These are phyloP conservation scores for Colletotrichum trifolii DNA, from an alignment of 2,329 filamentous ascomycete genomes.

Conservation along the genomic window DNA sequence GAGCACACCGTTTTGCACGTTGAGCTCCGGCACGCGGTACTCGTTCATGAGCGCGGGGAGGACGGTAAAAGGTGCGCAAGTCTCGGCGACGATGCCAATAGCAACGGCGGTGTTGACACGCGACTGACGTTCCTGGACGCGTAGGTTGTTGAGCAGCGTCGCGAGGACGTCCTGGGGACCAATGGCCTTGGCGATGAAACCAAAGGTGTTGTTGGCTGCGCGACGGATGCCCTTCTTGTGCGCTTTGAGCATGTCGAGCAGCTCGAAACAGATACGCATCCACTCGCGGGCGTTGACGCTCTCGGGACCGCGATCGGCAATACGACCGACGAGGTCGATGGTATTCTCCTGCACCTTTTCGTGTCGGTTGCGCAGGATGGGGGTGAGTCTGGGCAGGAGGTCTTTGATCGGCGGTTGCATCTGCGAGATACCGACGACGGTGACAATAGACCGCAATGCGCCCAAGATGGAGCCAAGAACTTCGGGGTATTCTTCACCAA, in stretches of 20 bases:
- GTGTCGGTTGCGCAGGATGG: conserved; percentile 97
- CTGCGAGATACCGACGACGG: conserved; percentile 95
- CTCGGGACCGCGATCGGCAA: conserved; percentile 95
- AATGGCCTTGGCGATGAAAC: conserved; percentile 99
- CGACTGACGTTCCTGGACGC: conserved; percentile 97
- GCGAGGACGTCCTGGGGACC: conserved; percentile 97
- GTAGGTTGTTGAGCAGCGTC: conserved; percentile 93
- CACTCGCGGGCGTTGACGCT: conserved; percentile 97
- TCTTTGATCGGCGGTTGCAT: conserved; percentile 99
- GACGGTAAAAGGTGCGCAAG: conserved; percentile 97
- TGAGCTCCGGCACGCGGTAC: conserved; percentile 96
- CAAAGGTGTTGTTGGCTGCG: conserved; percentile 99
- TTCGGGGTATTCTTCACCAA: conserved; percentile 98
- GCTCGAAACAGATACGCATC: conserved; percentile 99
- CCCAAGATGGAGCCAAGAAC: conserved; percentile 96
- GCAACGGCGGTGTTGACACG: conserved; percentile 98
- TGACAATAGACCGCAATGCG: conserved; percentile 94
- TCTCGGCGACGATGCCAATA: conserved; percentile 98
- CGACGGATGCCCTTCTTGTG: conserved; percentile 99
- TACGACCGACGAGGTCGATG: conserved; percentile 96
- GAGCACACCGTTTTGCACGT: conserved; percentile 98
- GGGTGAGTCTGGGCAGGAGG: conserved; percentile 90
- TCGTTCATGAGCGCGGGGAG: conserved; percentile 99
- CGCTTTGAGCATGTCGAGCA: conserved; percentile 98
- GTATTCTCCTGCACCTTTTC: conserved; percentile 99